phyloP scores from a whole-genome alignment of 1,284 basidiomycete genomes.

The Pseudozyma pruni region DNA sequence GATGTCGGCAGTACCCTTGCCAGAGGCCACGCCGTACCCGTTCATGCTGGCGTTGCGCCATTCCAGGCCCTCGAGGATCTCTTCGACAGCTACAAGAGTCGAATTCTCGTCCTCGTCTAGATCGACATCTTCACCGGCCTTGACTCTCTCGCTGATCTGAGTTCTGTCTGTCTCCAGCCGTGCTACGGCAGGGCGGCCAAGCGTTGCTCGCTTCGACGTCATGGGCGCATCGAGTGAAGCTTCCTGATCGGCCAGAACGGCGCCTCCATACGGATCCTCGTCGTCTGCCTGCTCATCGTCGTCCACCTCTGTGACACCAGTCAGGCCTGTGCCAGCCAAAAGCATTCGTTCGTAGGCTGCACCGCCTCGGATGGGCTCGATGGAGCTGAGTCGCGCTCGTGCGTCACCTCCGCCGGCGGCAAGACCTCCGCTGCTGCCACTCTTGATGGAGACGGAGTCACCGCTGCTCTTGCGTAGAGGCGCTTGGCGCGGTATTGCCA shows the following conservation, averaged over 20 bases:
- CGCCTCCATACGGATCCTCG: conserved; percentile 51
- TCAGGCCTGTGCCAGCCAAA: conserved; percentile 55
- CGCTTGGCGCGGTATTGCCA: conserved; percentile 20
- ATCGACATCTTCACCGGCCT: conserved; percentile 3
- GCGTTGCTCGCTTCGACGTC: conserved; percentile 35
- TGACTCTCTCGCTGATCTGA: conserved; percentile 1
- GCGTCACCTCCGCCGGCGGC: conserved; percentile 46
- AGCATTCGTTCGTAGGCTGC: conserved; percentile 63
- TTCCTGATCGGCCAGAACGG: conserved; percentile 34
- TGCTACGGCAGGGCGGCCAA: conserved; percentile 34
- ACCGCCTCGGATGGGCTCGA: conserved; percentile 59
- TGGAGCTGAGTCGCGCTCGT: conserved; percentile 56
- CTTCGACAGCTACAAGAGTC: conserved; percentile 75
- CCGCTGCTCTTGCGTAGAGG: conserved; percentile 28
- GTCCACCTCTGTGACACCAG: conserved; percentile 51
- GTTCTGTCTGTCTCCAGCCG: conserved; percentile 27
- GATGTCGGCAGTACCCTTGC: conserved; percentile 64
- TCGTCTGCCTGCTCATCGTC: conserved; percentile 50
- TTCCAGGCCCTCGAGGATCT: conserved; percentile 98
- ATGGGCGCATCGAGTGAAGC: conserved; percentile 13
- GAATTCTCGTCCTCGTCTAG: conserved; percentile 60
- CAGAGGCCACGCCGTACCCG: conserved; percentile 16
- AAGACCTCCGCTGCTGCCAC: conserved; percentile 22
- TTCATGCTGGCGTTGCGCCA: conserved; percentile 71
- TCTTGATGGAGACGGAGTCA: conserved; percentile 27